Conservation (phyloP, 129 eudicot species). For the Flaveria linearis region DNA sequence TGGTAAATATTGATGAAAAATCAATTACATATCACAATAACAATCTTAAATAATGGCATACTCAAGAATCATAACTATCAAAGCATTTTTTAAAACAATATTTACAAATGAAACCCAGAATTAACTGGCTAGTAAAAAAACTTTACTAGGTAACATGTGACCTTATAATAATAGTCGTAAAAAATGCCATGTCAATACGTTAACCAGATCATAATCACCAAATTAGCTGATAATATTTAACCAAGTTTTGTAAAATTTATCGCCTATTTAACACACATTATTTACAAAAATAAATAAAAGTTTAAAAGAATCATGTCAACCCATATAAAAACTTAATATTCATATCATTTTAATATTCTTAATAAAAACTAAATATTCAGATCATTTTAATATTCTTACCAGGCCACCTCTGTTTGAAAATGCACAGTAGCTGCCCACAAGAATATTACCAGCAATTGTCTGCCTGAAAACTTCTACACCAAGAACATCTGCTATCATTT, state of each 20-base stretch:
- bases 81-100: background rate
- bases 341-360: too few species aligned
- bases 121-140: too few species aligned
- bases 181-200: background rate
- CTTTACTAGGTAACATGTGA: too few species aligned
- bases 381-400: slow-evolving; percentile 58
- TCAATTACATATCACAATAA: background rate
- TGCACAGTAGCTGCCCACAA: slow-evolving; percentile 74
- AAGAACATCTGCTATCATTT: slow-evolving; percentile 77
- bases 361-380: too few species aligned
- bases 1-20: background rate
- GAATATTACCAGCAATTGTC: slow-evolving; percentile 69
- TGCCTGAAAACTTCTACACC: slow-evolving; percentile 80
- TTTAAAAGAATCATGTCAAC: background rate
- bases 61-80: background rate
- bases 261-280: background rate
- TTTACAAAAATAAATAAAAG: background rate
- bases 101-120: background rate
- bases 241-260: background rate
- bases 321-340: background rate
- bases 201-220: background rate
- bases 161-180: background rate
- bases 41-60: background rate
- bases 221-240: background rate
- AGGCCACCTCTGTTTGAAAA: slow-evolving; percentile 72